Evolutionary conservation across 768 basidiomycete species (phyloP), one percentile per base, ranked within the genome.

Genomic region (Xerocomellus amylosporus): DNA sequence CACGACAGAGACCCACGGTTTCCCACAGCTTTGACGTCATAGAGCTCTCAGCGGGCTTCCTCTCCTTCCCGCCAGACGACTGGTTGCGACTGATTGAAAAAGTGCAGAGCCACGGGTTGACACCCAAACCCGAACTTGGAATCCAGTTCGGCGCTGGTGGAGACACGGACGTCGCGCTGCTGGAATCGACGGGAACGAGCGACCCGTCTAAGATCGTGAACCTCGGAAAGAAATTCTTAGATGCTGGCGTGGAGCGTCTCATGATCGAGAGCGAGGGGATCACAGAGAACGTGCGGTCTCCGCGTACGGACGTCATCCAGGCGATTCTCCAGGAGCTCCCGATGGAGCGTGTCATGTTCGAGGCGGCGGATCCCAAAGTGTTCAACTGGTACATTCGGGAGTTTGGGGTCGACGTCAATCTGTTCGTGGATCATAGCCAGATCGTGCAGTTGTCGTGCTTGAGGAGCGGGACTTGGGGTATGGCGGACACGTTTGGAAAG

Each of bases 251-350:
- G 10, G 58, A 78, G 65, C 75, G 75, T 66, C 71, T 77, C 42
- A 74, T 76, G 76, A 79, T 77, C 45, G 76, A 79, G 58, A 75
- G 73, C 51, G 77, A 76, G 53, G 75, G 76, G 13, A 77, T 78
- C 58, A 77, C 76, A 1, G 77, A 78, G 60, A 78, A 78, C 61
- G 76, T 78, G 28, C 61, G 66, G 38, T 59, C 53, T 15, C 76
- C 72, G 74, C 70, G 74, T 8, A 76, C 73, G 44, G 77, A 79
- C 55, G 75, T 72, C 36, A 76, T 78, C 46, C 75, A 74, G 24
- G 67, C 68, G 10, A 74, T 79, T 37, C 73, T 71, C 28, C 70
- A 71, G 34, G 68, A 65, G 6, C 67, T 78, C 7, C 76, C 75
- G 9, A 67, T 71, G 40, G 71, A 75, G 38, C 75, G 75, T 52